phyloP scores from a whole-genome alignment of 2,329 filamentous ascomycete genomes.

The Pseudogymnoascus verrucosus region DNA sequence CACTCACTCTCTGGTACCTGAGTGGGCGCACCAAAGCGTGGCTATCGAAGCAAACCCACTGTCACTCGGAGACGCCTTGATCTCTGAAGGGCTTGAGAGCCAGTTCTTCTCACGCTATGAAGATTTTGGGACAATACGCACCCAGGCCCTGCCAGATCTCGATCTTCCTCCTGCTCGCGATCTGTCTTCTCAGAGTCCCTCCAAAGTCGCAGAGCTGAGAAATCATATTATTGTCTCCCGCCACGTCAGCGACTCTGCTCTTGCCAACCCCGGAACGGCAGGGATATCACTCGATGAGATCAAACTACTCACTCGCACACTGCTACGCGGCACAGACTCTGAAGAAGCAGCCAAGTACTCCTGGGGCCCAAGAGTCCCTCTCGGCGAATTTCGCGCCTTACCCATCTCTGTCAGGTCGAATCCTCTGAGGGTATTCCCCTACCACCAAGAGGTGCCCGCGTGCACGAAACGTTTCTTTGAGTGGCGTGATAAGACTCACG shows the following conservation, averaged over 20 bases:
- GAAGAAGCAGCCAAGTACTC: constrained; percentile 12
- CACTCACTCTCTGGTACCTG: constrained; percentile 8
- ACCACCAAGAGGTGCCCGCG: constrained; percentile 18
- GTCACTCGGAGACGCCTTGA: constrained; percentile 10
- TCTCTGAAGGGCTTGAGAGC: constrained; percentile 12
- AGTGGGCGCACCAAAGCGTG: constrained; percentile 22
- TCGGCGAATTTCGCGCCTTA: constrained; percentile 16
- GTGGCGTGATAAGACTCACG: constrained; percentile 17
- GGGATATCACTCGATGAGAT: constrained; percentile 14
- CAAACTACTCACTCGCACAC: constrained; percentile 13
- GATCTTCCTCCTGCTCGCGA: constrained; percentile 9
- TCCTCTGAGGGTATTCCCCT: constrained; percentile 20
- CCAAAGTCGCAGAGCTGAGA: constrained; percentile 15
- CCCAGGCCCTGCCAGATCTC: constrained; percentile 6
- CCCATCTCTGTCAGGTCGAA: constrained; percentile 18
- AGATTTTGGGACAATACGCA: constrained; percentile 7
- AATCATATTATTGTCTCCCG: constrained; percentile 22
- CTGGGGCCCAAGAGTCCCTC: constrained; percentile 15
- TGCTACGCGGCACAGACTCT: constrained; percentile 14
- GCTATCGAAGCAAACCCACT: constrained; percentile 20
- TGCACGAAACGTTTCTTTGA: constrained; percentile 17
- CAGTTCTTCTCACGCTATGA: constrained; percentile 5
- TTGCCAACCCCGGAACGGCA: constrained; percentile 12
- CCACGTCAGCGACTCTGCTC: constrained; percentile 17
- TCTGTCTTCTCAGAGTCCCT: constrained; percentile 8